Percentiles rank a stretch among this genome's conserved stretches.
Conservation (phyloP, 2,329 filamentous ascomycete species). For the Verticillium alfalfae region DNA sequence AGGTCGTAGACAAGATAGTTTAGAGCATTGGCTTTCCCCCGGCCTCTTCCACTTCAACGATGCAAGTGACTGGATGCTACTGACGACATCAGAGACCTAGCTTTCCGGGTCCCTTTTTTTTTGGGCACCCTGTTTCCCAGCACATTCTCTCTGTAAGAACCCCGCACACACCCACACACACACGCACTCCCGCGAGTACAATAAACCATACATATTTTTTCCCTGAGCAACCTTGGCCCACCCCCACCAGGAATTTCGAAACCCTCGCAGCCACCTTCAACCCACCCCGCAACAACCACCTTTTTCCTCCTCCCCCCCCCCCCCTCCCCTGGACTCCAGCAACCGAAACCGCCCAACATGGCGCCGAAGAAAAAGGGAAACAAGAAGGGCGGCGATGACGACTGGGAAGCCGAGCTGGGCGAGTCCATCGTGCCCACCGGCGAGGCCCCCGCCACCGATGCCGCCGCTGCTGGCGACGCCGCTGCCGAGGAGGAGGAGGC, state of each 20-base stretch:
- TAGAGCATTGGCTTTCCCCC: neutral
- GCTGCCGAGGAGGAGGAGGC: slow-evolving; percentile 46
- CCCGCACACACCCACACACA: neutral
- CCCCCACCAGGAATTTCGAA: neutral
- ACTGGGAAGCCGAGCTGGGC: slow-evolving; percentile 92
- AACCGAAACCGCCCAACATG: slow-evolving; percentile 49
- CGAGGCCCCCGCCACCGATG: slow-evolving; percentile 41
- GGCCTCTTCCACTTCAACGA: neutral
- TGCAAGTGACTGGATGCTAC: neutral
- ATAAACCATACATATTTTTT: neutral
- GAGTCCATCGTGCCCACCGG: slow-evolving; percentile 62
- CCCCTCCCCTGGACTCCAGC: neutral
- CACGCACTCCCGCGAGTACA: neutral
- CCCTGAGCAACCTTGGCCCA: neutral
- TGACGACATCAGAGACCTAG: neutral
- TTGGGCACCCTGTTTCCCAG: neutral
- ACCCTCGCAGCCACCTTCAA: neutral
- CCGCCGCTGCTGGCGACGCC: slow-evolving; percentile 25
- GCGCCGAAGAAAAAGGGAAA: slow-evolving; percentile 89
- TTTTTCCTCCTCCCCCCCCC: too few species aligned
- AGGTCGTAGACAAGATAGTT: neutral
- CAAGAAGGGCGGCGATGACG: slow-evolving; percentile 77
- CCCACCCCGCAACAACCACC: neutral
- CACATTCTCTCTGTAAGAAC: neutral
- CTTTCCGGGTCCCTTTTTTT: neutral